Evolutionary conservation across 2,329 filamentous ascomycete genomes (phyloP).

Genomic region (Grosmannia clavigera): DNA sequence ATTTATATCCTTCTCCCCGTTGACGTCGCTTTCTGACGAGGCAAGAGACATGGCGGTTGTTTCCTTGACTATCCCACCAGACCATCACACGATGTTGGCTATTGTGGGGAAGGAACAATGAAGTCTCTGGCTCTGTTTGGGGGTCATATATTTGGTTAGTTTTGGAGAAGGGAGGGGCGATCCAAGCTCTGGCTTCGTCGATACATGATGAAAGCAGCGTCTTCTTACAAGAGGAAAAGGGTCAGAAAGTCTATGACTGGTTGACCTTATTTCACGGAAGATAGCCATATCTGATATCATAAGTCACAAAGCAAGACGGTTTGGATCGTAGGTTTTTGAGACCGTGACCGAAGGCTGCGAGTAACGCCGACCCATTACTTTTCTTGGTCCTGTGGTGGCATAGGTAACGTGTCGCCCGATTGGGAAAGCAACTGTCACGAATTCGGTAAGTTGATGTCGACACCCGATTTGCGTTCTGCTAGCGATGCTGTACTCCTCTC

Average conservation of each 20-base stretch:
- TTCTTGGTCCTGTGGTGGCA: background rate
- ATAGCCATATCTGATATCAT: background rate
- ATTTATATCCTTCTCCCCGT: background rate
- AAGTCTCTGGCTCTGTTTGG: background rate
- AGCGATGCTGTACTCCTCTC: background rate
- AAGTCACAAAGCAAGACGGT: background rate
- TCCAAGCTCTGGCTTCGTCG: background rate
- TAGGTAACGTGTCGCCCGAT: background rate
- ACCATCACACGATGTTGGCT: background rate
- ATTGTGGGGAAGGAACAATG: background rate
- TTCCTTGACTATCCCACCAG: background rate
- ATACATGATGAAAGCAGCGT: background rate
- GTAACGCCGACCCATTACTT: background rate
- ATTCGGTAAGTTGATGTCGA: background rate
- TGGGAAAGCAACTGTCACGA: background rate
- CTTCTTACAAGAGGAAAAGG: background rate
- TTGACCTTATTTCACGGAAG: background rate
- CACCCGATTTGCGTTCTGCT: background rate
- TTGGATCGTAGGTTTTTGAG: background rate
- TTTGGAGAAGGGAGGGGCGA: background rate
- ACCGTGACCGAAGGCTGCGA: background rate
- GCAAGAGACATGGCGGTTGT: background rate
- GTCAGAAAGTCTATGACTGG: background rate
- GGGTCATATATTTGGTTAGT: background rate
- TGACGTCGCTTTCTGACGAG: background rate